A percentile compares a stretch with the other conserved stretches of the same genome.
Conservation (phyloP, 78 protist genomes). For the Mastigamoeba balamuthi region DNA sequence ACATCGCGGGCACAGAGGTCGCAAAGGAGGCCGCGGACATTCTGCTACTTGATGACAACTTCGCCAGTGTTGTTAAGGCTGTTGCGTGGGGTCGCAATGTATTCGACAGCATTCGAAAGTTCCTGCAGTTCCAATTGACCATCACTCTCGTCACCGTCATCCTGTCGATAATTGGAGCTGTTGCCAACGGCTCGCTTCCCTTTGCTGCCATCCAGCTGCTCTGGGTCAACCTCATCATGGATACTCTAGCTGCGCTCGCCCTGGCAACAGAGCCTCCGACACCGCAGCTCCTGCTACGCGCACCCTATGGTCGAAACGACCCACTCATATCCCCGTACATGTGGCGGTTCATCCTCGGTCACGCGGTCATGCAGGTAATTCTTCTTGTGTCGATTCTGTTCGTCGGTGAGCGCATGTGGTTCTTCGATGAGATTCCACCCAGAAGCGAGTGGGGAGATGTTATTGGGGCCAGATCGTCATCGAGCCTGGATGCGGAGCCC, state of each 20-base stretch:
- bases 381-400: too few species aligned
- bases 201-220: conserved; percentile 69
- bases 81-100: conserved; percentile 96
- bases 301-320: conserved; percentile 53
- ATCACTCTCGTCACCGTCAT: conserved; percentile 76
- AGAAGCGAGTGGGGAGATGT: too few species aligned
- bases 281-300: conserved; percentile 42
- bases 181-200: too few species aligned
- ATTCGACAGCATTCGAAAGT: conserved; percentile 80
- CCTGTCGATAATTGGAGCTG: too few species aligned
- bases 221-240: conserved; percentile 95
- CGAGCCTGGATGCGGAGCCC: too few species aligned
- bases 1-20: conserved; percentile 90
- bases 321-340: conserved; percentile 39
- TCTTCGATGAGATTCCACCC: too few species aligned
- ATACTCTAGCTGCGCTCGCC: conserved; percentile 94
- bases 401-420: too few species aligned
- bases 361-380: conserved; percentile 60
- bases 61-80: conserved; percentile 75
- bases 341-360: conserved; percentile 73
- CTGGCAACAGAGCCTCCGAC: conserved; percentile 85
- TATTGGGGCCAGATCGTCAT: too few species aligned
- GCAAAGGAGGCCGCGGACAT: conserved; percentile 77
- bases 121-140: conserved; percentile 93
- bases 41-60: conserved; percentile 90